Base-by-base conservation (phyloP, 345 rosid genomes). In the Populus tremula region DNA sequence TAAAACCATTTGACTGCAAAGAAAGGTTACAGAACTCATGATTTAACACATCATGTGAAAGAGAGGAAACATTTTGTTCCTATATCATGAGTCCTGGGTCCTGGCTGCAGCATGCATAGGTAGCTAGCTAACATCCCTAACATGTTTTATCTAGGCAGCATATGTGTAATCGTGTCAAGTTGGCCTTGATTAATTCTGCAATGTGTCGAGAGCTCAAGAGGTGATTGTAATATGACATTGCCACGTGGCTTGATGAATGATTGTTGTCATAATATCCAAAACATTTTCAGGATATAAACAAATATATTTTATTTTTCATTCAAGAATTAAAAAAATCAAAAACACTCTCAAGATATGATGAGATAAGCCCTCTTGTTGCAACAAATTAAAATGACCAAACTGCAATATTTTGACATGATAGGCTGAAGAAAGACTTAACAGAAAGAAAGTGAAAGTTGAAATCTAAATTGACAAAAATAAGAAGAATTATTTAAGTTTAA, bases 181-280 rank as follows among this genome's bases (percentile, higher is more conserved):
- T 53, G 73, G 35, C 29, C 27, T n/a, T 8, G 41, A 6, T 23
- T 20, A 21, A 16, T 72, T 47, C 36, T 53, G 71, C 74, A 78
- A 80, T 41, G 70, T 17, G 13, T 72, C 49, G 70, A n/a, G 14
- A 39, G 25, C 3, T n/a, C 20, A 64, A 47, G 54, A 18, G 77
- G 61, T 31, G 33, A 21, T 67, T 25, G 21, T 67, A 78, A 75
- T 74, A 77, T 11, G 54, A 36, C 78, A 72, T 36, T 25, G 54
- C 80, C 59, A 69, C 27, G 65, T 73, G 81, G 77, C 71, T 64
- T 31, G 3, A 17, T 12, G n/a, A 47, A 27, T 27, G 27, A 27
- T 27, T 0, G 1, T 27, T 27, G 27, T 27, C 1, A 27, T 27
- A 27, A 27, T 27, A 27, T 27, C 27, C 27, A 27, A 27, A 27